phyloP scores from a whole-genome alignment of 164 flowering plant species.

The Nymphaea thermarum region DNA sequence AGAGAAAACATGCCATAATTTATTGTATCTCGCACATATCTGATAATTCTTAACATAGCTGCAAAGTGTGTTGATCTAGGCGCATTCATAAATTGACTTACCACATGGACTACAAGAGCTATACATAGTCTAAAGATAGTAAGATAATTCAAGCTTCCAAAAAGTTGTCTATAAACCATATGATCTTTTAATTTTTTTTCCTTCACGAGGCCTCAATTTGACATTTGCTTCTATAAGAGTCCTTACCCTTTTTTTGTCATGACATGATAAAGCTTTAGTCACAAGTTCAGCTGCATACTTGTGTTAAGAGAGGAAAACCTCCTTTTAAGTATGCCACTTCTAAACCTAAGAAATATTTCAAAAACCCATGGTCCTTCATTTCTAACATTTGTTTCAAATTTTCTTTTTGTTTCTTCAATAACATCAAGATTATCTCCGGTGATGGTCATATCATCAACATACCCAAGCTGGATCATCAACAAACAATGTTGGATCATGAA shows the following conservation, averaged over 20 bases:
- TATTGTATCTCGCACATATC: too few species aligned
- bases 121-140: background rate
- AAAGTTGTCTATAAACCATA: background rate
- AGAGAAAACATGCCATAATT: too few species aligned
- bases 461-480: background rate
- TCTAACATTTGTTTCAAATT: background rate
- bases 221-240: background rate
- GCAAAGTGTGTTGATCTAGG: constrained; percentile 1
- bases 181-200: background rate
- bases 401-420: background rate
- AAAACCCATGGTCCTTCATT: background rate
- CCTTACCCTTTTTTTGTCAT: background rate
- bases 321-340: background rate
- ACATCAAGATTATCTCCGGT: background rate
- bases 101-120: background rate
- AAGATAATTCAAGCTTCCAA: background rate
- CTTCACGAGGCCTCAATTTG: background rate
- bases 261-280: background rate
- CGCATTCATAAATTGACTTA: background rate
- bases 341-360: background rate
- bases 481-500: background rate
- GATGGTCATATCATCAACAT: background rate
- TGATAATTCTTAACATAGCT: background rate
- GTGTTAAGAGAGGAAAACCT: background rate
- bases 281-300: background rate